Evolutionary conservation across 1,284 basidiomycete genomes (phyloP).

Genomic region (Ganoderma lingzhi): DNA sequence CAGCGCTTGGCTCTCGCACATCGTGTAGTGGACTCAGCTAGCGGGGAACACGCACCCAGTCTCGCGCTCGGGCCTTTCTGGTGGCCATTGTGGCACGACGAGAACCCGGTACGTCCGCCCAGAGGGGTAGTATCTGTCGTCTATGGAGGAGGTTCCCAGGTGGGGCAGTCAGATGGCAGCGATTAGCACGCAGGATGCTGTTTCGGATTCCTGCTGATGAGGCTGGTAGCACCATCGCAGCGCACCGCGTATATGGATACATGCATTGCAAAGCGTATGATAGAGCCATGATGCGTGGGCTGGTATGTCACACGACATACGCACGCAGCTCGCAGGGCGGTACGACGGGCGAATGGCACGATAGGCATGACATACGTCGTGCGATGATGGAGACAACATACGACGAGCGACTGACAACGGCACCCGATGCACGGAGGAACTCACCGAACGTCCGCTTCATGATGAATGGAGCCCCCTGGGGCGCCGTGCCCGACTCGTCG

Average conservation of each 20-base stretch:
- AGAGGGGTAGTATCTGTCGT: slow-evolving; percentile 41
- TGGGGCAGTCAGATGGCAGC: slow-evolving; percentile 16
- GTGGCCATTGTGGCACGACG: slow-evolving; percentile 43
- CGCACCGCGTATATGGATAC: neutral
- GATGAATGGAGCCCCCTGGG: slow-evolving; percentile 65
- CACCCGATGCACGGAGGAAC: slow-evolving; percentile 18
- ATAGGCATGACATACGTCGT: neutral
- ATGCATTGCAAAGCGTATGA: neutral
- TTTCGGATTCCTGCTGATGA: neutral
- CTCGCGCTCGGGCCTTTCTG: slow-evolving; percentile 33
- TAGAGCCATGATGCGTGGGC: neutral
- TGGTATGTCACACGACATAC: neutral
- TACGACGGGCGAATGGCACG: slow-evolving; percentile 14
- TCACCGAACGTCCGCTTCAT: slow-evolving; percentile 72
- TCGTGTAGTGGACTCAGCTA: neutral
- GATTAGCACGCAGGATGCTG: neutral
- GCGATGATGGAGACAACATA: neutral
- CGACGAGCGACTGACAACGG: neutral
- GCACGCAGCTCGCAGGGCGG: neutral
- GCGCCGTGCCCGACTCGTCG: slow-evolving; percentile 68
- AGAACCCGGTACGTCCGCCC: slow-evolving; percentile 47
- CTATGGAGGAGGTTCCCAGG: slow-evolving; percentile 31
- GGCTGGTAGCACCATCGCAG: neutral
- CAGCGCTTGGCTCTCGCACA: slow-evolving; percentile 27
- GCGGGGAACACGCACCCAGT: slow-evolving; percentile 41